These are phyloP conservation scores for Kandelia obovata DNA, from an alignment of 345 rosid species.

Conservation along the genomic window DNA sequence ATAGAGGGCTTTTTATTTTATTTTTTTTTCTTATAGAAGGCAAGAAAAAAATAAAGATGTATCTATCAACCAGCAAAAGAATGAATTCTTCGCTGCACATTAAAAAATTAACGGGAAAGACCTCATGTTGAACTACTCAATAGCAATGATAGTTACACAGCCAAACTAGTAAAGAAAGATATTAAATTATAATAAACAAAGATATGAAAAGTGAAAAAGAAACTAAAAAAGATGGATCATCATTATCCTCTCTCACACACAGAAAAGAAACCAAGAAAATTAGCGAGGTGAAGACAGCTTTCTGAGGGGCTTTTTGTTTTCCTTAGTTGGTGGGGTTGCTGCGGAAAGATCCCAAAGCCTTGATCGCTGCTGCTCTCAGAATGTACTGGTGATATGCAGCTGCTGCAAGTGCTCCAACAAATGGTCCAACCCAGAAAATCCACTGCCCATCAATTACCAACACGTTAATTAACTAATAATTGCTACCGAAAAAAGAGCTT, in stretches of 20 bases:
- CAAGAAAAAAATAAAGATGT: too few relatives aligned
- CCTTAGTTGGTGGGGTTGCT: conserved; percentile 51
- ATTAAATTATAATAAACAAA: not conserved
- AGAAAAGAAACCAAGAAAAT: not conserved
- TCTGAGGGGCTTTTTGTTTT: not conserved
- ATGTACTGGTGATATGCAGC: conserved; percentile 62
- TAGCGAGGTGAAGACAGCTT: too few relatives aligned
- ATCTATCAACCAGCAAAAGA: too few relatives aligned
- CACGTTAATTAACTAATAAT: not conserved
- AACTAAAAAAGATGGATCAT: not conserved
- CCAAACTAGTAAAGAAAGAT: not conserved
- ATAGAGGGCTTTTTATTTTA: too few relatives aligned
- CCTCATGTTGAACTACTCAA: not conserved
- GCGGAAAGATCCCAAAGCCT: conserved; percentile 68
- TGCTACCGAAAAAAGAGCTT: not conserved
- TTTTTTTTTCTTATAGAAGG: too few relatives aligned
- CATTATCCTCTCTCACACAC: not conserved
- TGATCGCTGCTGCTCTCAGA: conserved; percentile 55
- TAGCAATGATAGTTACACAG: not conserved
- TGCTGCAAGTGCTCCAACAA: conserved; percentile 61
- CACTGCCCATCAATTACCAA: conserved; percentile 32
- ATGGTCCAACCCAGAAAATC: conserved; percentile 75
- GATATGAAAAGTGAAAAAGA: not conserved
- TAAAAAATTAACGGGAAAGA: too few relatives aligned
- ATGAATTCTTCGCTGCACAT: too few relatives aligned